These are phyloP conservation scores for Drechslerella stenobrocha DNA, from an alignment of 2,329 filamentous ascomycete species.

Conservation along the genomic window DNA sequence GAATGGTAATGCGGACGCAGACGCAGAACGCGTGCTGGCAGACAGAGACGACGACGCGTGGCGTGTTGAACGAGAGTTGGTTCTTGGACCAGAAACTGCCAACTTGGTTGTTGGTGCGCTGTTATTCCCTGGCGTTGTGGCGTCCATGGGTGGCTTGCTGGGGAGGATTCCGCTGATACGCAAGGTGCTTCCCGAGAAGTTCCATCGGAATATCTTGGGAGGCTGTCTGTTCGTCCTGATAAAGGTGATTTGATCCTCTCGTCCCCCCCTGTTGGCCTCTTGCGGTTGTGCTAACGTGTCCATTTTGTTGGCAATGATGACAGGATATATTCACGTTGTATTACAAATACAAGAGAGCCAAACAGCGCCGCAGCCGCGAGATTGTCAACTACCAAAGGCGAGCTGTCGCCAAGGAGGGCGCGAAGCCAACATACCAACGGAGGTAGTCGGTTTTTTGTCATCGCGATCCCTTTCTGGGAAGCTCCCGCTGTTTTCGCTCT, in stretches of 20 bases:
- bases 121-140: constrained; percentile 79
- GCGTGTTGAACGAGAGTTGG: constrained; percentile 47
- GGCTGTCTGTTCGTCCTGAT: constrained; percentile 86
- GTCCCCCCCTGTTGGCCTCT: neutral
- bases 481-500: constrained; percentile 54
- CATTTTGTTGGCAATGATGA: constrained; percentile 10
- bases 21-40: constrained; percentile 18
- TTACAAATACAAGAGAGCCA: constrained; percentile 66
- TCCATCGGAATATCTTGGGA: constrained; percentile 85
- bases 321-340: constrained; percentile 65
- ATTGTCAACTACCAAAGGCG: constrained; percentile 59
- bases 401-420: constrained; percentile 6
- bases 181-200: constrained; percentile 73
- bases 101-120: constrained; percentile 70
- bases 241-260: constrained; percentile 60
- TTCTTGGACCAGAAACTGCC: constrained; percentile 59
- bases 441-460: constrained; percentile 25
- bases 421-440: constrained; percentile 21
- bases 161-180: constrained; percentile 63
- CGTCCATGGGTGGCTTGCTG: constrained; percentile 73
- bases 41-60: constrained; percentile 27
- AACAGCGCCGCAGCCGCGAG: constrained; percentile 62
- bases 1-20: constrained; percentile 6
- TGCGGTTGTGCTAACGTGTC: constrained; percentile 23
- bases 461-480: constrained; percentile 52